phyloP scores from a whole-genome alignment of 805 yeast genomes.

The Yarrowia phangngaensis region DNA sequence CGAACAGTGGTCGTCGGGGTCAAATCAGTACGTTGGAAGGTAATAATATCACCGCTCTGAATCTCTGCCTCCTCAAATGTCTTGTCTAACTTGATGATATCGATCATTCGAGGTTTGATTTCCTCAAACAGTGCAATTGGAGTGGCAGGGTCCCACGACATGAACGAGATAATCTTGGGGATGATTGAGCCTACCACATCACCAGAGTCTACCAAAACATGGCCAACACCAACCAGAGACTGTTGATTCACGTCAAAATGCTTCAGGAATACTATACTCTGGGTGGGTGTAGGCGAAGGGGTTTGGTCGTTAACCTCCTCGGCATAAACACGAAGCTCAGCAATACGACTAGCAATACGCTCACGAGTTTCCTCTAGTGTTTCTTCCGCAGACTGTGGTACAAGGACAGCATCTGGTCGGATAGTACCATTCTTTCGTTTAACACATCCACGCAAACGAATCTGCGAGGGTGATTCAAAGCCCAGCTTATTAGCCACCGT shows the following conservation, averaged over 20 bases:
- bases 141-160: constrained; percentile 36
- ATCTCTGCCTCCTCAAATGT: constrained; percentile 39
- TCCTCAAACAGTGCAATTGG: constrained; percentile 39
- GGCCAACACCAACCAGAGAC: constrained; percentile 62
- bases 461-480: not conserved
- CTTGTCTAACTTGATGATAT: constrained; percentile 32
- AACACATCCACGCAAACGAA: constrained; percentile 17
- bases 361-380: constrained; percentile 18
- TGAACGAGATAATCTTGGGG: constrained; percentile 29
- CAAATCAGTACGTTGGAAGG: constrained; percentile 36
- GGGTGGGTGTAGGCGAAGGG: constrained; percentile 4
- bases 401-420: constrained; percentile 16
- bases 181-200: constrained; percentile 43
- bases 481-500: not conserved
- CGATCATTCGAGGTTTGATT: constrained; percentile 40
- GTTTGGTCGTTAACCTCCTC: constrained; percentile 1
- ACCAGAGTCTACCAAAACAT: constrained; percentile 50
- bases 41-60: constrained; percentile 40
- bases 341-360: not conserved
- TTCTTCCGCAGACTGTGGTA: constrained; percentile 13
- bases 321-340: constrained; percentile 3
- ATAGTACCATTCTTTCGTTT: constrained; percentile 22
- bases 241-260: constrained; percentile 58
- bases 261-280: constrained; percentile 47
- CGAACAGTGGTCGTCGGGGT: not conserved